These are phyloP conservation scores for Coniochaeta pulveracea DNA, from an alignment of 2,329 filamentous ascomycete genomes.

Conservation along the genomic window DNA sequence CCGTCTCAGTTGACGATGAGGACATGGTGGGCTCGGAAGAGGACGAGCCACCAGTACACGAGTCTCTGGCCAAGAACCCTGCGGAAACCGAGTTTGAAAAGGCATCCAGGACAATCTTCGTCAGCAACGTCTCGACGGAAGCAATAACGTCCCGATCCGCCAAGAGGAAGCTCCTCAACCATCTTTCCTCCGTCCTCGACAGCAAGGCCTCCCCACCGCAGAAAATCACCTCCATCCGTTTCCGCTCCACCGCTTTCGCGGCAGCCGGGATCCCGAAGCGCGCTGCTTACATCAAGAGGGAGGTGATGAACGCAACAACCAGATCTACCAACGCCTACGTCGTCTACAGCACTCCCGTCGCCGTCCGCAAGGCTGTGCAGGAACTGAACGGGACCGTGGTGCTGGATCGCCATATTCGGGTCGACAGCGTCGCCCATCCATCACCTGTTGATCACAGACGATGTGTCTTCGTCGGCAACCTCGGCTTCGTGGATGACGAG, in stretches of 20 bases:
- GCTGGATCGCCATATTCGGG: slow-evolving; percentile 78
- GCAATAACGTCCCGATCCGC: slow-evolving; percentile 74
- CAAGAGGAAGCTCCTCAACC: slow-evolving; percentile 65
- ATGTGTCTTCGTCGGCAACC: slow-evolving; percentile 92
- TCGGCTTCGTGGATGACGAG: slow-evolving; percentile 93
- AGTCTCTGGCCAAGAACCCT: slow-evolving; percentile 40
- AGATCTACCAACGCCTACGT: slow-evolving; percentile 91
- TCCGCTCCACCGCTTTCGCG: slow-evolving; percentile 84
- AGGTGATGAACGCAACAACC: slow-evolving; percentile 82
- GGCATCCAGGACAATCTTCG: slow-evolving; percentile 79
- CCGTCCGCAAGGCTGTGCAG: slow-evolving; percentile 64
- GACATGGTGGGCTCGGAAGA: slow-evolving; percentile 24
- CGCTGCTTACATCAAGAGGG: slow-evolving; percentile 85
- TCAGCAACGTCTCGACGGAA: slow-evolving; percentile 78
- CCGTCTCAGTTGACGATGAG: slow-evolving; percentile 24
- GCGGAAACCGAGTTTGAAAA: slow-evolving; percentile 64
- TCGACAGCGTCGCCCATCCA: slow-evolving; percentile 85
- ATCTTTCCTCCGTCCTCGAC: slow-evolving; percentile 66
- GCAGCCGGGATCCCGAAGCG: slow-evolving; percentile 73
- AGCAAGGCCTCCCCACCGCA: slow-evolving; percentile 41
- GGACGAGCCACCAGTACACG: slow-evolving; percentile 26
- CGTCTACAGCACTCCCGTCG: slow-evolving; percentile 67
- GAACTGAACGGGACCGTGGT: slow-evolving; percentile 76
- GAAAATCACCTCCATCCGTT: slow-evolving; percentile 83
- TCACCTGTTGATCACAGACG: slow-evolving; percentile 71